A percentile compares a stretch with the other conserved stretches of the same genome.
These are phyloP conservation scores for Diutina catenulata DNA, from an alignment of 1,139 yeast genomes.

Conservation along the genomic window DNA sequence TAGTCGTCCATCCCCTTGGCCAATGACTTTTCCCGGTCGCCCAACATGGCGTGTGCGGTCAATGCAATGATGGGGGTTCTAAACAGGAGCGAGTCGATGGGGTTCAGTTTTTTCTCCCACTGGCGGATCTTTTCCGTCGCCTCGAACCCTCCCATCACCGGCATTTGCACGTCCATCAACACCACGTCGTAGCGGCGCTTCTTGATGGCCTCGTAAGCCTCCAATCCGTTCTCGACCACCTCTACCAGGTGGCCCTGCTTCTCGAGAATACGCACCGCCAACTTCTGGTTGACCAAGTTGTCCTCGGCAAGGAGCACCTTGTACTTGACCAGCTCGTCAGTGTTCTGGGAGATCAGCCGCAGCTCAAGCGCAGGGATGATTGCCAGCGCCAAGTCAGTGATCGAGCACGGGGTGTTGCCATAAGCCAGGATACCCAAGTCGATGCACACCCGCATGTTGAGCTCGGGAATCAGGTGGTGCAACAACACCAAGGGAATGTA, in stretches of 20 bases:
- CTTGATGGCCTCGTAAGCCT: constrained; percentile 69
- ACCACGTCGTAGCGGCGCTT: constrained; percentile 63
- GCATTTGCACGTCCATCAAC: constrained; percentile 92
- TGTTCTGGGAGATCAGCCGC: constrained; percentile 67
- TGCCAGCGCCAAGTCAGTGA: constrained; percentile 71
- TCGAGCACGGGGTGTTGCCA: constrained; percentile 80
- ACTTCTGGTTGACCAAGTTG: constrained; percentile 74
- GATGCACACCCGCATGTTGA: constrained; percentile 70
- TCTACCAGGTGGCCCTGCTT: constrained; percentile 75
- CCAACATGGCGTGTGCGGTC: constrained; percentile 89
- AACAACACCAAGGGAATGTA: constrained; percentile 71
- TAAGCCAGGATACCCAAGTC: constrained; percentile 81
- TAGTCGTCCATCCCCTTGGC: constrained; percentile 90
- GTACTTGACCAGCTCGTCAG: constrained; percentile 68
- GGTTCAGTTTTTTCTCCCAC: constrained; percentile 75
- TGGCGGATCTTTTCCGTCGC: constrained; percentile 78
- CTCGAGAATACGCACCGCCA: constrained; percentile 72
- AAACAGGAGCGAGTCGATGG: constrained; percentile 51
- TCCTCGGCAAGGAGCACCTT: constrained; percentile 77
- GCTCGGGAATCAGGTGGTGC: constrained; percentile 67
- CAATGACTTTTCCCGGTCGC: constrained; percentile 75
- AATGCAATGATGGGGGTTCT: constrained; percentile 81
- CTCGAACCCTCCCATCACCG: constrained; percentile 90
- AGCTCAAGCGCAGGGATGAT: constrained; percentile 77
- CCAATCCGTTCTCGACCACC: constrained; percentile 77